phyloP scores from a whole-genome alignment of 2,329 filamentous ascomycete species.

The Pseudonectria buxi region DNA sequence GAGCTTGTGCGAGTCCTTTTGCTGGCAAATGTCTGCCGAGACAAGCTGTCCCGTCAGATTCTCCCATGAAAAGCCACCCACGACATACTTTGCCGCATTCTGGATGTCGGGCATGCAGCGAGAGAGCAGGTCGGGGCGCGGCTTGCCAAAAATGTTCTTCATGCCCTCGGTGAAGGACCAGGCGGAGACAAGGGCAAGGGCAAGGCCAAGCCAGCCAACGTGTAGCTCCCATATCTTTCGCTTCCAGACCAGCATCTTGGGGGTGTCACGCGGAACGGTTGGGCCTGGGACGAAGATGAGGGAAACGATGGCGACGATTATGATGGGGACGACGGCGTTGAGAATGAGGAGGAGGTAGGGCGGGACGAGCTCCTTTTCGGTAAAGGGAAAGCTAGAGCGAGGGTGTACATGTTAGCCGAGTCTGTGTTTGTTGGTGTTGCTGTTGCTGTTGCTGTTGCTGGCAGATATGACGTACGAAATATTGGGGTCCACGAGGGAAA shows the following conservation, averaged over 20 bases:
- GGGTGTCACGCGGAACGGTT: constrained; percentile 55
- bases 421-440: background rate
- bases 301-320: constrained; percentile 61
- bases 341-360: constrained; percentile 59
- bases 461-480: constrained; percentile 54
- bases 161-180: constrained; percentile 80
- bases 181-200: constrained; percentile 60
- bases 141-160: constrained; percentile 68
- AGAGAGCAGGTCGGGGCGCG: constrained; percentile 74
- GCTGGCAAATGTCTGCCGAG: constrained; percentile 67
- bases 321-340: constrained; percentile 55
- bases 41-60: constrained; percentile 61
- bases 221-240: constrained; percentile 90
- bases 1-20: constrained; percentile 52
- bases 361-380: constrained; percentile 64
- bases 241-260: constrained; percentile 61
- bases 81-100: constrained; percentile 51
- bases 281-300: constrained; percentile 67
- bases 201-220: constrained; percentile 75
- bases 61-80: constrained; percentile 53
- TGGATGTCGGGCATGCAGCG: constrained; percentile 70
- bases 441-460: background rate
- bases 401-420: constrained; percentile 5
- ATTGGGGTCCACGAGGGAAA: constrained; percentile 62
- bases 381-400: constrained; percentile 57